Base-by-base conservation (phyloP, 176 grass and related monocot species). In the Juncus inflexus region DNA sequence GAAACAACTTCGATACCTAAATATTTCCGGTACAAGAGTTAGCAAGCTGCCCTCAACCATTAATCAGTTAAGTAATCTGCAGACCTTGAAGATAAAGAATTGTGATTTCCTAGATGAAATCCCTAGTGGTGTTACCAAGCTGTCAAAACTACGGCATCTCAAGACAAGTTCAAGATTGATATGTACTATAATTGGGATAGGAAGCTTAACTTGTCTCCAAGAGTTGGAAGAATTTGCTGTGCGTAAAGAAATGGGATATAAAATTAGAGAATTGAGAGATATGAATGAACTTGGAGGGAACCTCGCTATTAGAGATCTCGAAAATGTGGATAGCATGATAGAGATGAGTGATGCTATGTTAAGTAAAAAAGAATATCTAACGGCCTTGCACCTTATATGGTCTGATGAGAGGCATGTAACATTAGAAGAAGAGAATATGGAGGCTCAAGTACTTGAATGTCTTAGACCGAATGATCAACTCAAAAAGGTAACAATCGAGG, bases 1-100 rank as follows among this genome's bases (percentile, higher is more conserved):
- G 57, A 90, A 79, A 80, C 79, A 90, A 74, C 86, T 95, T 13
- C 83, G 83, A 4, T 95, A 86, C 60, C 56, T 90, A 54, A 83
- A 83, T 77, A 64, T 95, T 13, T 75, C 80, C 1, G 57, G 71
- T 50, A 95, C 86, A 28, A 55, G 70, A 36, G 80, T 90, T 63
- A 39, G 1, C 72, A 64, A 3, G 38, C n/a, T 90, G 52, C 90
- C 90, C 3, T 37, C 65, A 62, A 79, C 90, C 45, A 74, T 95
- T 11, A 63, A 76, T 65, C 76, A 66, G 42, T 68, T 95, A 12
- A 75, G 50, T 60, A 86, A 68, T 58, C 80, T 95, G 37, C 83
- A 95, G 70, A 81, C 60, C 55, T 55, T 95, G 9, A 86, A 75
- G 56, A 28, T 95, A 64, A 67, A 66, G 15, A 60, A 84, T 35